Conservation (phyloP, 805 yeast genomes). For the Grigorovia transvaalensis region DNA sequence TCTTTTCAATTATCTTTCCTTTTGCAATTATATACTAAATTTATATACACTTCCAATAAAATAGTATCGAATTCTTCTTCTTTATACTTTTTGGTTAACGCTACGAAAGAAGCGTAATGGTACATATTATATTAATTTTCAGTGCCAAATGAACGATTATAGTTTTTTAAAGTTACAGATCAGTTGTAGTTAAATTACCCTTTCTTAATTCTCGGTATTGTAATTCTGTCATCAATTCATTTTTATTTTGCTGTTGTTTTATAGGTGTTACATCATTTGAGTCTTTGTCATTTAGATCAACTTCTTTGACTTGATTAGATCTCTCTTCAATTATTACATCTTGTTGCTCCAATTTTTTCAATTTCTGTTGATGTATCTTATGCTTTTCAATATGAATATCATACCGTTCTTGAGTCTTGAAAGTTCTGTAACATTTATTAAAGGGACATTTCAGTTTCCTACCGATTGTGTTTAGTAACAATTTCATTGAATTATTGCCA, state of each 20-base stretch:
- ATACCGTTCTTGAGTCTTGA: constrained; percentile 32
- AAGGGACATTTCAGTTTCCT: constrained; percentile 38
- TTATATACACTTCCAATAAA: no score
- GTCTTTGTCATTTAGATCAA: no score
- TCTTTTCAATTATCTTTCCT: not conserved
- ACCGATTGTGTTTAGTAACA: constrained; percentile 29
- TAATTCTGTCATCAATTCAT: no score
- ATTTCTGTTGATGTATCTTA: constrained; percentile 25
- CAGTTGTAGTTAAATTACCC: no score
- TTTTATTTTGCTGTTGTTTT: no score
- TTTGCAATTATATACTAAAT: not conserved
- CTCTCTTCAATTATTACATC: constrained; percentile 7
- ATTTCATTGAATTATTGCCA: constrained; percentile 15
- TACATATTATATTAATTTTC: no score
- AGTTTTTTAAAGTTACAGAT: no score
- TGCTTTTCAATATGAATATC: constrained; percentile 27
- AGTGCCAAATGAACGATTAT: not conserved
- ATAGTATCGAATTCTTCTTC: not conserved
- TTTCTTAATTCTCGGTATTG: no score
- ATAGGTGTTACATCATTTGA: no score
- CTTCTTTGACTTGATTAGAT: not conserved
- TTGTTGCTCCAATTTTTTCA: constrained; percentile 13
- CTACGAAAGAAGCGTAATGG: not conserved
- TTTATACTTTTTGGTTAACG: not conserved
- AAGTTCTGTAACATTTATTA: constrained; percentile 42